Evolutionary conservation across 179 eudicot genomes (phyloP).

Genomic region (Silene noctiflora): DNA sequence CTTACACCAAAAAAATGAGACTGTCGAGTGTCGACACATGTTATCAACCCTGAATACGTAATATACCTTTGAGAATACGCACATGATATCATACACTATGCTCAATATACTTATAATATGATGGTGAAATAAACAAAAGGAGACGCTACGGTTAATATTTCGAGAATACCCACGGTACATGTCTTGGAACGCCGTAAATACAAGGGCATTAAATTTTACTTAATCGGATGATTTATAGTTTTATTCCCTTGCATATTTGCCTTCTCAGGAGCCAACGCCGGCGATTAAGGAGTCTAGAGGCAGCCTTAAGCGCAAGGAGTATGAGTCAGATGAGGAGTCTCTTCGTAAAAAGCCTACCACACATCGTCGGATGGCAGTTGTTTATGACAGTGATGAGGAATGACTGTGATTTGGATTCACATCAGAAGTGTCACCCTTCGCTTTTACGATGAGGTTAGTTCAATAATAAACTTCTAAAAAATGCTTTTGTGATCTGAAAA

Average conservation of each 20-base stretch:
- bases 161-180: too few species aligned
- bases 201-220: too few species aligned
- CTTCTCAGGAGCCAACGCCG: constrained; percentile 62
- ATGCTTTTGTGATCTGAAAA: not conserved
- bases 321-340: constrained; percentile 94
- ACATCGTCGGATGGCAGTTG: constrained; percentile 80
- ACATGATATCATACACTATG: too few species aligned
- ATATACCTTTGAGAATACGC: too few species aligned
- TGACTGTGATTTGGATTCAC: constrained; percentile 27
- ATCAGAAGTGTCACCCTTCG: constrained; percentile 11
- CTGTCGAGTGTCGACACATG: too few species aligned
- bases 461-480: not conserved
- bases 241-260: not conserved
- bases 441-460: constrained; percentile 4
- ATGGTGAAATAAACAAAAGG: too few species aligned
- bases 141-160: too few species aligned
- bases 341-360: constrained; percentile 63
- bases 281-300: constrained; percentile 49
- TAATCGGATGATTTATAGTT: not conserved
- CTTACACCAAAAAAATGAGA: too few species aligned
- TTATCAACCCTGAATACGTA: too few species aligned
- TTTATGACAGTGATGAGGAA: constrained; percentile 87
- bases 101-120: too few species aligned
- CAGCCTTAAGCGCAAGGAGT: constrained; percentile 71
- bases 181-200: too few species aligned